These are phyloP conservation scores for Artemisia argyi DNA, from an alignment of 129 eudicot species.

Conservation along the genomic window DNA sequence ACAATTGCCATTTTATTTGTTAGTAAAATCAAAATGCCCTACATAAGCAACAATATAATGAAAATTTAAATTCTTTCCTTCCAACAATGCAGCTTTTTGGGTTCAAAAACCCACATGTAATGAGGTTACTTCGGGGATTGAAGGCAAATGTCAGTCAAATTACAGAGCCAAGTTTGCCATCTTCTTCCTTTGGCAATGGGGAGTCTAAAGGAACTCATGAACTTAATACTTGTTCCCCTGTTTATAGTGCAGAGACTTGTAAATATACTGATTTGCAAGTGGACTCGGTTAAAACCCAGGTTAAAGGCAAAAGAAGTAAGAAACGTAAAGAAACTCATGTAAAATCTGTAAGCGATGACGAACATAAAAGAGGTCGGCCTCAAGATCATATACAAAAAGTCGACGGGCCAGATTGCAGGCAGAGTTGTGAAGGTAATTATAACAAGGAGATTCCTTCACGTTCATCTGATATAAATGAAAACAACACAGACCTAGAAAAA, in stretches of 20 bases:
- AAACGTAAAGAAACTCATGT: constrained; percentile 29
- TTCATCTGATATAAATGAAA: background rate
- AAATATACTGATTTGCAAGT: constrained; percentile 29
- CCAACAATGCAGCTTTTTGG: constrained; percentile 81
- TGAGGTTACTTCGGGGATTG: constrained; percentile 80
- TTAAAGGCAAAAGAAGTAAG: constrained; percentile 57
- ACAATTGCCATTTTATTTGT: too few species aligned
- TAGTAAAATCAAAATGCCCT: too few species aligned
- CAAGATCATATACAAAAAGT: background rate
- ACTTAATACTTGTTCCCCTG: constrained; percentile 21
- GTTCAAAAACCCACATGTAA: constrained; percentile 83
- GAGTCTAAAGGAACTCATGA: constrained; percentile 40
- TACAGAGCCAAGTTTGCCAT: constrained; percentile 37
- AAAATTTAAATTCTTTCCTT: constrained; percentile 26
- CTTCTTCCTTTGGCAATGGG: constrained; percentile 35
- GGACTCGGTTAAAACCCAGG: constrained; percentile 39
- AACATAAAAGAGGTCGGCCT: constrained; percentile 10
- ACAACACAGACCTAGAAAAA: constrained; percentile 19
- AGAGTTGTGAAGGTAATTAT: background rate
- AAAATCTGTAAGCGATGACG: constrained; percentile 30
- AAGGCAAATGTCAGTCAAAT: constrained; percentile 56
- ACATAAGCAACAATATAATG: background rate
- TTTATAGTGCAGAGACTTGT: too few species aligned
- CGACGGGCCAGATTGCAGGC: constrained; percentile 29
- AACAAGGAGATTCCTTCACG: too few species aligned